These are phyloP conservation scores for Phytopythium montanum DNA, from an alignment of 352 stramenopile species.

Conservation along the genomic window DNA sequence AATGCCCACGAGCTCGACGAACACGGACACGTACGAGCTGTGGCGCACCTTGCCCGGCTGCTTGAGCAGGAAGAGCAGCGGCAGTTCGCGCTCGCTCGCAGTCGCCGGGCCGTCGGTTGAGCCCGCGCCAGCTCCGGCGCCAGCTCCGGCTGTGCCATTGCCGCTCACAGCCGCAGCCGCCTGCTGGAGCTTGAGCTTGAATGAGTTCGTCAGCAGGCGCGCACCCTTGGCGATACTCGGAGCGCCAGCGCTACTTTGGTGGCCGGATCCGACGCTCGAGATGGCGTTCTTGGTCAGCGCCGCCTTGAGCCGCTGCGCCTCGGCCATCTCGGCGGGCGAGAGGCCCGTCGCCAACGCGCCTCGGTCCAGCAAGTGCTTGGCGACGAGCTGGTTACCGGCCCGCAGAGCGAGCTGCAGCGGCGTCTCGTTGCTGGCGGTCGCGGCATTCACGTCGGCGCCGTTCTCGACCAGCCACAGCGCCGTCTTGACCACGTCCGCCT, in stretches of 20 bases:
- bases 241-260: slow-evolving; percentile 10
- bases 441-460: slow-evolving; percentile 56
- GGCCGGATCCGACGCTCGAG: slow-evolving; percentile 25
- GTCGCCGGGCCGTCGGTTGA: slow-evolving; percentile 2
- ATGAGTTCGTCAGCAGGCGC: slow-evolving; percentile 3
- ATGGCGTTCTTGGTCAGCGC: slow-evolving; percentile 56
- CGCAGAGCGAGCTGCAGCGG: slow-evolving; percentile 57
- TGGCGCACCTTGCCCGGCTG: slow-evolving; percentile 66
- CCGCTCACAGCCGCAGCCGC: background rate
- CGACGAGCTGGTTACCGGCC: slow-evolving; percentile 39
- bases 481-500: slow-evolving; percentile 56
- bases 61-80: slow-evolving; percentile 68
- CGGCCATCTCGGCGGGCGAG: slow-evolving; percentile 31
- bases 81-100: slow-evolving; percentile 23
- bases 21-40: slow-evolving; percentile 82
- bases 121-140: too few relatives aligned
- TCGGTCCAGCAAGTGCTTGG: slow-evolving; percentile 53
- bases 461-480: slow-evolving; percentile 76
- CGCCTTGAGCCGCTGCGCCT: slow-evolving; percentile 50
- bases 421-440: slow-evolving; percentile 42
- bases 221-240: slow-evolving; percentile 8
- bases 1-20: slow-evolving; percentile 69
- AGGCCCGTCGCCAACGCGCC: slow-evolving; percentile 42
- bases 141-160: slow-evolving; percentile 1
- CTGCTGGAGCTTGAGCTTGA: slow-evolving; percentile 6